Evolutionary conservation across 352 stramenopile genomes (phyloP).

Genomic region (Phytophthora syringae): DNA sequence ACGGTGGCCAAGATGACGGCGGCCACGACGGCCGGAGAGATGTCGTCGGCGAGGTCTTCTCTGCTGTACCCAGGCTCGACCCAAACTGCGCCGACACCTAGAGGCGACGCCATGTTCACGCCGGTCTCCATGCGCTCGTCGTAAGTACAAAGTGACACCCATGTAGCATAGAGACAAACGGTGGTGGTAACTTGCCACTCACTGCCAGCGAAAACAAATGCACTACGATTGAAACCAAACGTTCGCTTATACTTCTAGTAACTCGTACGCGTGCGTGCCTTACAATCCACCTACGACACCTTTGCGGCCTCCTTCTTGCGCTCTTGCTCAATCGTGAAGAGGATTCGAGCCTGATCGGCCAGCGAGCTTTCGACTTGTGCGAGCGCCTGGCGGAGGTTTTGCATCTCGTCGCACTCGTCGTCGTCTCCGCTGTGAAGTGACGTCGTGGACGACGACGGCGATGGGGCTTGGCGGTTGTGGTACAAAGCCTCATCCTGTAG

Average conservation of each 20-base stretch:
- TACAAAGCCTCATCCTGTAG: slow-evolving; percentile 42
- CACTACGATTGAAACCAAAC: slow-evolving; percentile 31
- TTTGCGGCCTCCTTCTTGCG: slow-evolving; percentile 34
- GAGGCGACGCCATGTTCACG: slow-evolving; percentile 30
- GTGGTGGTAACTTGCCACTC: slow-evolving; percentile 5
- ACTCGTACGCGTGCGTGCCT: no score
- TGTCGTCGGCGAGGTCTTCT: slow-evolving; percentile 38
- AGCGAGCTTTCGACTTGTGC: slow-evolving; percentile 60
- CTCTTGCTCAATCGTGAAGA: slow-evolving; percentile 54
- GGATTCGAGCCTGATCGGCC: slow-evolving; percentile 57
- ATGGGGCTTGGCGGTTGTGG: slow-evolving; percentile 28
- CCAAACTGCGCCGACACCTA: slow-evolving; percentile 43
- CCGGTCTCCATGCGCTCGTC: slow-evolving; percentile 40
- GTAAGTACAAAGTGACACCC: slow-evolving; percentile 23
- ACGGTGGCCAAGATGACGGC: slow-evolving; percentile 32
- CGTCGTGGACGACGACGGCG: slow-evolving; percentile 31
- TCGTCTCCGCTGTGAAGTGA: slow-evolving; percentile 28
- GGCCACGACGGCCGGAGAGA: slow-evolving; percentile 37
- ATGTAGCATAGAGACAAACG: slow-evolving; percentile 43
- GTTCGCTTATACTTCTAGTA: slow-evolving; percentile 20
- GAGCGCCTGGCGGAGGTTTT: slow-evolving; percentile 39
- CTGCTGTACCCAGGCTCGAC: slow-evolving; percentile 37
- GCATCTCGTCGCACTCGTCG: slow-evolving; percentile 30
- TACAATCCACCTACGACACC: no score
- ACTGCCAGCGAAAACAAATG: no score